Evolutionary conservation across 2,329 filamentous ascomycete genomes (phyloP), one percentile per base, ranked within the genome.

Genomic region (Alternaria brassicicola): DNA sequence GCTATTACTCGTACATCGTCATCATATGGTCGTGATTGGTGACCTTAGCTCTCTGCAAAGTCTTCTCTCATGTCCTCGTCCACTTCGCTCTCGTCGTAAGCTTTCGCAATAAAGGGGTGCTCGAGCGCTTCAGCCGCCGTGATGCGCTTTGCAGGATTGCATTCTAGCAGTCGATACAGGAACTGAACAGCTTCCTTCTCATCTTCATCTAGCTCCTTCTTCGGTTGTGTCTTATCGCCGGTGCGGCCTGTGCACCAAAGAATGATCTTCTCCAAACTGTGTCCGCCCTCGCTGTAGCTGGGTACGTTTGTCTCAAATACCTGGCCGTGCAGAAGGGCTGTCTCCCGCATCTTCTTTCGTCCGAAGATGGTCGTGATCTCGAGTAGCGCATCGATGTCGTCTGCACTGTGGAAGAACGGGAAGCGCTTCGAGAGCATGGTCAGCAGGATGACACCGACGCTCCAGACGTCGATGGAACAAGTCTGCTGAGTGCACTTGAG

Each of bases 341-440:
- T 91, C 31, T 86, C 82, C 72, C 89, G 91, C 94, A 99, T 98
- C 57, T 89, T 88, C 73, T 86, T 88, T 39, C 85, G 84, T 48
- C 95, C 95, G 75, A 98, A 97, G 60, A 99, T 96, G 57, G 92
- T 96, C 33, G 93, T 91, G 66, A 99, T 96, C 78, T 99, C 95
- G 66, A 99, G 94, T 85, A 97, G 90, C 50, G 95, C 95, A 73
- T 99, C 95, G 46, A 99, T 90, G 70, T 99, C 95, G 76, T 99
- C 95, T n/a, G 93, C 90, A 43, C 92, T 96, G 79, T 99, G 97
- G 84, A 99, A 99, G 79, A 99, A 99, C 1, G 95, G 95, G 70
- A 99, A 99, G 4, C 95, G 88, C 55, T 90, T 90, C 38, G 91
- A 94, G 13, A 99, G 83, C 63, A 99, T 90, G 0, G 95, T 99